Evolutionary conservation across 75 land plant species (phyloP), one percentile per base, ranked within the genome.

Genomic region (Cupressus sempervirens): DNA sequence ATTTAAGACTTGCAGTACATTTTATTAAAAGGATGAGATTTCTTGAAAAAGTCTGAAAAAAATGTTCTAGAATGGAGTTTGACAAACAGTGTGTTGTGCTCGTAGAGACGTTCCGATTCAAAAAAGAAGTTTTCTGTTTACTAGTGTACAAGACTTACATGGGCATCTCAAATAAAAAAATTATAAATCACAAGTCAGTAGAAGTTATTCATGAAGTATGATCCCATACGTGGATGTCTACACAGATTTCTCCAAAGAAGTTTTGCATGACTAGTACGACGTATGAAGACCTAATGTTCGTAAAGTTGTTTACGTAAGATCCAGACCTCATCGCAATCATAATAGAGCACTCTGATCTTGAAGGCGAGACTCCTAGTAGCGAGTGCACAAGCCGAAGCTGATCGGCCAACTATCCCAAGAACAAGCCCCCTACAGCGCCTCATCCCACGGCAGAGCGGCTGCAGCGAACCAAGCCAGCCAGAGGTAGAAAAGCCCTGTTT

Each of bases 361-460:
- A 98, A 98, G 1, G 99, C 94, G 30, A 98, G 89, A 90, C 97
- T 91, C 84, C 99, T 84, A 6, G 89, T 84, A 18, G 97, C 99
- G 76, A 98, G 85, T 1, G 95, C 92, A 84, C 88, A 82, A 0
- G 99, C 99, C 7, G 99, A 95, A 5, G 98, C 93, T 23, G 99
- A 93, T 83, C 97, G 84, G 3, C 99, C 99, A 18, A 98, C 89
- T 50, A 98, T 98, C 81, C 99, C 99, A 72, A 98, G 83, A 67
- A 98, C 99, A n/a, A 96, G 89, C 0, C 99, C 99, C 9, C 95
- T 86, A 85, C 98, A 98, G 30, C 99, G 90, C 53, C 97, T 43
- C 99, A 98, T 98, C 20, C 99, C 99, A 0, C 95, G 86, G 87
- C 99, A 98, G 0, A 95, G 91, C 36, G 99, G 95, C 91, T 96